phyloP scores from a whole-genome alignment of 306 rosid species.

The peach (Prunus persica) region Prunus_persica_NCBIv2 NC_034009.1:2604001-2604500 shows the following conservation, averaged over 20 bases:
- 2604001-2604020: conserved; percentile 68
- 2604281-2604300: not conserved
- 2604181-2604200: conserved; percentile 83
- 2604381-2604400: no score
- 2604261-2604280: not conserved
- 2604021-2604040: conserved; percentile 86
- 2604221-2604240: conserved; percentile 80
- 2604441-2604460: no score
- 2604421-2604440: no score
- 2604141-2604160: conserved; percentile 9
- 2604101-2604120: not conserved
- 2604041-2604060: conserved; percentile 98
- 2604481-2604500: not conserved
- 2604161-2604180: not conserved
- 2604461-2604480: not conserved
- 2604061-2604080: conserved; percentile 97
- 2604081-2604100: conserved; percentile 74
- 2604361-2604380: not conserved
- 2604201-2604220: conserved; percentile 93
- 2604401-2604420: no score
- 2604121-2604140: conserved; percentile 2
- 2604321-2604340: not conserved
- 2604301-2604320: not conserved
- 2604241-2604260: conserved; percentile 75
- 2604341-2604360: conserved; percentile 17